These are phyloP conservation scores for Zygosaccharomyces rouxii DNA, from an alignment of 805 yeast species.

Conservation along the genomic window DNA sequence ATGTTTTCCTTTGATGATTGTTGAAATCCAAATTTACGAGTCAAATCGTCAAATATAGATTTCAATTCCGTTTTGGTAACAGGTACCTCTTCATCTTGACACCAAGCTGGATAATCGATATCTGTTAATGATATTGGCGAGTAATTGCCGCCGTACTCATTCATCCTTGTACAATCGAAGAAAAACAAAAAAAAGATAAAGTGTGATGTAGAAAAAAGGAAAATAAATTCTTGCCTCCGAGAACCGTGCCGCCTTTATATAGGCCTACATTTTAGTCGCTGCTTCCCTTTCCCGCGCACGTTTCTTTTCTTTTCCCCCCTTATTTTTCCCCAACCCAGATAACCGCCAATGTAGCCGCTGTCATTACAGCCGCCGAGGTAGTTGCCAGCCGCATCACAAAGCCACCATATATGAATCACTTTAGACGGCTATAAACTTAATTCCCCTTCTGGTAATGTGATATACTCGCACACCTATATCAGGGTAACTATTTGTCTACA, in stretches of 20 bases:
- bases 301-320: no score
- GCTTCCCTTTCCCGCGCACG: no score
- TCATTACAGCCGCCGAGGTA: no score
- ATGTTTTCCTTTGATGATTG: constrained; percentile 70
- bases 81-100: constrained; percentile 55
- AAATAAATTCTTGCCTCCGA: neutral
- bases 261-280: no score
- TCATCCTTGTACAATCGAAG: neutral
- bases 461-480: neutral
- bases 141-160: constrained; percentile 2
- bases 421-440: no score
- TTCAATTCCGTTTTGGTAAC: constrained; percentile 62
- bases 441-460: neutral
- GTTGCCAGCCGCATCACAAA: no score
- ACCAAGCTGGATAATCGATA: constrained; percentile 36
- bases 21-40: constrained; percentile 79
- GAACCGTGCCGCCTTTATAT: no score
- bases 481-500: neutral
- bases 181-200: no score
- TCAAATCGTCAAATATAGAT: constrained; percentile 53
- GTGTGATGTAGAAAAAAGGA: neutral
- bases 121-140: constrained; percentile 22
- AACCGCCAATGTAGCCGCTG: no score
- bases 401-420: no score
- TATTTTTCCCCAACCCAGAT: no score